Evolutionary conservation across 2,329 filamentous ascomycete genomes (phyloP).

Genomic region (Peltaster fructicola): DNA sequence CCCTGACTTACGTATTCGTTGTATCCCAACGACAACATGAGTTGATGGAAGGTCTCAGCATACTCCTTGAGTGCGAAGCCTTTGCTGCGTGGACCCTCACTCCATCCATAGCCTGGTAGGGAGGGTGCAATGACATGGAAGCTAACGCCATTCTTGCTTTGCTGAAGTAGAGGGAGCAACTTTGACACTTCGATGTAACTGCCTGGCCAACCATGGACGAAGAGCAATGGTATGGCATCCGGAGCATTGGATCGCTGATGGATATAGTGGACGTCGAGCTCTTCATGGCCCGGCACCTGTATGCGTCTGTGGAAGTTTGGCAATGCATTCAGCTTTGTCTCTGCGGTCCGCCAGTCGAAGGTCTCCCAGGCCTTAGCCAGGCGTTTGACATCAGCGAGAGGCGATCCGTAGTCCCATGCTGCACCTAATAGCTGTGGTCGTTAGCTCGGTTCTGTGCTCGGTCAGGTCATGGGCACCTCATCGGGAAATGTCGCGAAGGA

Average conservation of each 20-base stretch:
- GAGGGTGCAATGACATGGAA: constrained; percentile 38
- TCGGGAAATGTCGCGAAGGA: constrained; percentile 36
- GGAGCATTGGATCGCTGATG: constrained; percentile 35
- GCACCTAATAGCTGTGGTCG: constrained; percentile 23
- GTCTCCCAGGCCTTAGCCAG: constrained; percentile 39
- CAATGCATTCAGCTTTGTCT: constrained; percentile 40
- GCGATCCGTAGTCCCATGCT: constrained; percentile 41
- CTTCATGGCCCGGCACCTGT: constrained; percentile 39
- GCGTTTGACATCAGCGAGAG: constrained; percentile 41
- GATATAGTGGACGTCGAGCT: constrained; percentile 46
- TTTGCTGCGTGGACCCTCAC: constrained; percentile 29
- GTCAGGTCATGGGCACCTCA: constrained; percentile 23
- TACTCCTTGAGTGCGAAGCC: constrained; percentile 44
- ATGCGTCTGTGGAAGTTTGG: constrained; percentile 41
- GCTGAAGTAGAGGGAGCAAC: constrained; percentile 33
- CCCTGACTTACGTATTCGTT: constrained; percentile 41
- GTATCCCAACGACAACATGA: constrained; percentile 54
- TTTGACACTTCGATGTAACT: constrained; percentile 50
- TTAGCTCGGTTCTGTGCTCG: constrained; percentile 2
- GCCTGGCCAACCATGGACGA: constrained; percentile 53
- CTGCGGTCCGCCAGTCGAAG: constrained; percentile 44
- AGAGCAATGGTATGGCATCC: constrained; percentile 45
- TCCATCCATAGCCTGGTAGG: constrained; percentile 40
- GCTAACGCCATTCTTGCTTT: constrained; percentile 22
- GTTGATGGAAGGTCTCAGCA: constrained; percentile 46